Evolutionary conservation across 129 eudicot species (phyloP), one percentile per base, ranked within the genome.

Genomic region (Erigeron canadensis): DNA sequence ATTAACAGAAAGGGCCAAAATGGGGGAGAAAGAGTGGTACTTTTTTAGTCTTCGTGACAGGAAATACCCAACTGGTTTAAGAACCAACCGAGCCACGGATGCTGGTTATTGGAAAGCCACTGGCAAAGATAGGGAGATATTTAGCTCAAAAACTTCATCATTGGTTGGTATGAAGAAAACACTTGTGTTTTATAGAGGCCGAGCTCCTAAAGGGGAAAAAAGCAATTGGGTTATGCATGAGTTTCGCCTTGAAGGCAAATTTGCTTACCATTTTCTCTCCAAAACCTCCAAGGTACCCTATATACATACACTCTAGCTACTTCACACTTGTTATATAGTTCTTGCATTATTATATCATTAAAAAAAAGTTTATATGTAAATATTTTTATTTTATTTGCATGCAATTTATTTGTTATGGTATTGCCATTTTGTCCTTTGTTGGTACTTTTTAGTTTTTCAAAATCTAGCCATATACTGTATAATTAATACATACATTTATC

Each of bases 221-320:
- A 86, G 86, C 65, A 88, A 91, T 64, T 91, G 97, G 97, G 97
- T 91, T 13, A 91, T 91, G 97, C 97, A 91, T 78, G 97, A 91
- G 12, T 91, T 84, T 47, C 88, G 97, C 17, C 96, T 91, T 67
- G 97, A 91, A 40, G 97, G 97, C 77, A 91, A 91, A 80, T 86
- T 91, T 59, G 86, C 94, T 34, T 91, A 84, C 77, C 94, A 88
- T 62, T 88, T 78, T 58, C 79, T 91, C 81, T 84, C 96, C 34
- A 76, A 82, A 16, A 76, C 67, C 75, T 84, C 97, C 23, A 88
- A 88, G 96, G 97, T 88, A 75, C 56, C n/a, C n/a, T n/a, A n/a
- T n/a, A n/a, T n/a, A n/a, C n/a, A n/a, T n/a, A n/a, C n/a, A n/a
- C n/a, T n/a, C n/a, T n/a, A n/a, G n/a, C n/a, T n/a, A n/a, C n/a